Evolutionary conservation across 768 basidiomycete species (phyloP).

Genomic region (Leccinum incarnatum): DNA sequence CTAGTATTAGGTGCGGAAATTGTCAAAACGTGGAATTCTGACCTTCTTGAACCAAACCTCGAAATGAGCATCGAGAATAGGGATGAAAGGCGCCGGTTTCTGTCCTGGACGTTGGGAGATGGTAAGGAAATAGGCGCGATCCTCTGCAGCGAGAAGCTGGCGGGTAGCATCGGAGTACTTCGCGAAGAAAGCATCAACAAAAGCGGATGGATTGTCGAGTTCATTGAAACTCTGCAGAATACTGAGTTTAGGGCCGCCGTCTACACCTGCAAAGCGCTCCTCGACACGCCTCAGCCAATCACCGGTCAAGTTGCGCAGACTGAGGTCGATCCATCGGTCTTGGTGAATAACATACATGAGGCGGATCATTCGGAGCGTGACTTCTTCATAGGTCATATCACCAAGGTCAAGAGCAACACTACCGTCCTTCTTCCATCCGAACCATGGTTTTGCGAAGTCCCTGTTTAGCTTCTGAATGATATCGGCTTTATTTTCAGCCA

Average conservation of each 20-base stretch:
- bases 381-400: constrained; percentile 99
- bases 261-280: constrained; percentile 91
- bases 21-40: constrained; percentile 13
- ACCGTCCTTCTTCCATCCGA: constrained; percentile 94
- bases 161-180: constrained; percentile 77
- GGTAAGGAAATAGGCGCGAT: constrained; percentile 92
- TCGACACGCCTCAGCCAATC: constrained; percentile 97
- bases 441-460: constrained; percentile 97
- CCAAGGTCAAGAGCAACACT: constrained; percentile 78
- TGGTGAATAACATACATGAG: constrained; percentile 94
- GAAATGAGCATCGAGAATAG: constrained; percentile 87
- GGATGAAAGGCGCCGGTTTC: constrained; percentile 98
- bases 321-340: constrained; percentile 89
- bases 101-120: constrained; percentile 95
- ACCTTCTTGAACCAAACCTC: constrained; percentile 99
- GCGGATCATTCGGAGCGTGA: constrained; percentile 84
- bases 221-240: constrained; percentile 78
- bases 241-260: constrained; percentile 78
- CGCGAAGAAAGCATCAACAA: constrained; percentile 81
- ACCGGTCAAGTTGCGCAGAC: constrained; percentile 88
- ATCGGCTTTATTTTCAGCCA: constrained; percentile 82
- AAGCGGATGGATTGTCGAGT: constrained; percentile 77
- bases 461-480: constrained; percentile 90
- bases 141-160: constrained; percentile 90
- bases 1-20: constrained; percentile 10